A percentile compares a stretch with the other conserved stretches of the same genome.
Conservation (phyloP, 495 filamentous ascomycete species). For the Durotheca rogersii region DNA sequence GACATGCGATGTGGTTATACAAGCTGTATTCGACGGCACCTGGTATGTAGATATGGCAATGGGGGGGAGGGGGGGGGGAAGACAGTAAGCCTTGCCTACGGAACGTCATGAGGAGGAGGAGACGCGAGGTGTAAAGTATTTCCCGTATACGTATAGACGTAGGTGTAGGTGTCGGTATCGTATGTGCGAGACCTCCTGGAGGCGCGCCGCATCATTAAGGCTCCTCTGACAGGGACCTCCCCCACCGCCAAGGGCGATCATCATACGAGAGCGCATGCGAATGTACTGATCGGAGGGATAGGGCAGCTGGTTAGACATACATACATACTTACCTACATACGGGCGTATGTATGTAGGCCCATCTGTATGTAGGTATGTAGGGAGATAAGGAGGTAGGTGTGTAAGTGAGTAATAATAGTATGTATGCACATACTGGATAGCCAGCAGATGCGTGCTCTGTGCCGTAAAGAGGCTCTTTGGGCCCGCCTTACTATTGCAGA, state of each 20-base stretch:
- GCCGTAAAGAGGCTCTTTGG: not conserved
- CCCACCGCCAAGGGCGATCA: slow-evolving; percentile 32
- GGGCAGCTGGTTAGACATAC: too few relatives aligned
- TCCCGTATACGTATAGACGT: too few relatives aligned
- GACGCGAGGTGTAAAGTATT: slow-evolving; percentile 4
- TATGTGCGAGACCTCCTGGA: slow-evolving; percentile 18
- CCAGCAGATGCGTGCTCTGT: not conserved
- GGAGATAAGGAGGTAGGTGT: too few relatives aligned
- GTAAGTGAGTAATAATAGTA: too few relatives aligned
- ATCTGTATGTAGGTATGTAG: too few relatives aligned
- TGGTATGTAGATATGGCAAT: not conserved
- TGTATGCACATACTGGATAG: not conserved
- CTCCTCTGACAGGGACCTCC: slow-evolving; percentile 15
- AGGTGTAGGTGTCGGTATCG: too few relatives aligned
- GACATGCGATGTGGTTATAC: slow-evolving; percentile 17
- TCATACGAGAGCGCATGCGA: slow-evolving; percentile 25
- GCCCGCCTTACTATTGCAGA: not conserved
- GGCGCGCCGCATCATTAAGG: slow-evolving; percentile 18
- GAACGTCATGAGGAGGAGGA: not conserved
- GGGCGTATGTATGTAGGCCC: not conserved
- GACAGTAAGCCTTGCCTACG: not conserved
- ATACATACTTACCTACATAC: not conserved
- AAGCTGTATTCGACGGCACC: not conserved
- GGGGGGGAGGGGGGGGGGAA: not conserved
- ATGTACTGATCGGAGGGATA: not conserved